phyloP scores from a whole-genome alignment of 2,329 filamentous ascomycete species.

The Epichloe aotearoae region DNA sequence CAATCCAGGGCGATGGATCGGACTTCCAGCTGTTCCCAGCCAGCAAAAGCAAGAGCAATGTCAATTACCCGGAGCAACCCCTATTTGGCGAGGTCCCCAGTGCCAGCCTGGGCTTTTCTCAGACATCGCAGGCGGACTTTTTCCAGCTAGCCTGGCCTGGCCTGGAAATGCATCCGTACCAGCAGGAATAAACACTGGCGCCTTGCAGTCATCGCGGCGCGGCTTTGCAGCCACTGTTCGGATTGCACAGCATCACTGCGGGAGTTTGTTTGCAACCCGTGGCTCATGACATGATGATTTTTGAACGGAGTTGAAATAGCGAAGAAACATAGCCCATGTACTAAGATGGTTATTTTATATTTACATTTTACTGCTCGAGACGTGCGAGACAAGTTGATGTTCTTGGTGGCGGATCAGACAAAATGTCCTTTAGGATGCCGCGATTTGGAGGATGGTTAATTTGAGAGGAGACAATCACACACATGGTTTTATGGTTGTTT shows the following conservation, averaged over 20 bases:
- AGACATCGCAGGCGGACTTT: conserved; percentile 38
- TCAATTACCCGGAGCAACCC: conserved; percentile 30
- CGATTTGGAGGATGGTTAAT: not conserved
- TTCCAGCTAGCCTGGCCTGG: conserved; percentile 29
- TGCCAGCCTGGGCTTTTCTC: conserved; percentile 36
- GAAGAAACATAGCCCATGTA: not conserved
- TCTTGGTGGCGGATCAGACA: not conserved
- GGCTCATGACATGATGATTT: not conserved
- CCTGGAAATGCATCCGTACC: conserved; percentile 8
- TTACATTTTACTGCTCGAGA: not conserved
- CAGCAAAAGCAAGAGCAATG: conserved; percentile 25
- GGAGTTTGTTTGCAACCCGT: not conserved
- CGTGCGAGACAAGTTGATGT: not conserved
- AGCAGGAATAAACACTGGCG: not conserved
- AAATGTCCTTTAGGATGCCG: not conserved
- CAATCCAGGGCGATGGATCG: conserved; percentile 28
- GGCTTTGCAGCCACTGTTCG: not conserved
- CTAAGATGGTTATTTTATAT: not conserved
- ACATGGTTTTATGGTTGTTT: not conserved
- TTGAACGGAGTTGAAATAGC: not conserved
- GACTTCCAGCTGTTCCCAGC: conserved; percentile 54
- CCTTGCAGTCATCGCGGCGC: not conserved
- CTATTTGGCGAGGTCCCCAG: conserved; percentile 40
- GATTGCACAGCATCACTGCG: not conserved
- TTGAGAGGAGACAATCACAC: not conserved